Evolutionary conservation across 345 rosid genomes (phyloP), one percentile per base, ranked within the genome.

Genomic region (Eucalyptus coolabah): DNA sequence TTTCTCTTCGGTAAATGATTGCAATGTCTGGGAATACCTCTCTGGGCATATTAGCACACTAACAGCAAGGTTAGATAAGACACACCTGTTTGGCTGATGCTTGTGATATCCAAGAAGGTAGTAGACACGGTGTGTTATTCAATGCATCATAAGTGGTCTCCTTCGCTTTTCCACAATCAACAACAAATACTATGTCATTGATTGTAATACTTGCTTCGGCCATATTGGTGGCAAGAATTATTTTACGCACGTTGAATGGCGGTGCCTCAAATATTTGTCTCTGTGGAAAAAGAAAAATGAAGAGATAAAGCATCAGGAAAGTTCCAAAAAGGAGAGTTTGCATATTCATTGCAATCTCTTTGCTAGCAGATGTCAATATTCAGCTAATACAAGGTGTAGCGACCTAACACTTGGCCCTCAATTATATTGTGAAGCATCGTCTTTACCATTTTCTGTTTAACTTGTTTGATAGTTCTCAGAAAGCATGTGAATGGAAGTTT

Each of bases 71-170:
- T 86, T 87, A 24, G 91, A 88, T 47, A 87, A 92, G 89, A 88
- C 94, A 90, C 90, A 96, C 99, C 92, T 98, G 99, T 47, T 95
- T 94, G 12, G 99, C 97, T 86, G 99, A 97, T 51, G 99, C 99
- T 94, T 98, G 94, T 53, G 99, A 97, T 92, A 98, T 95, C 99
- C 99, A 98, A 37, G 99, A 96, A 88, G 99, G 99, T 86, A 98
- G 94, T 91, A 98, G 92, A 93, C 99, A 98, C n/a, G 99, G 99
- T 47, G 99, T 98, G 93, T 98, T 98, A 92, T 98, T 98, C 93
- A 98, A 91, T 89, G 99, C 99, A 93, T 98, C 99, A 91, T 98
- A 98, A n/a, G 98, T 95, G 86, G 99, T 98, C 93, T 98, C 99
- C 94, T 98, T 98, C 17, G 99, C 99, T 92, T 98, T 98, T 87